Conservation (phyloP, 2,329 filamentous ascomycete genomes). For the Parastagonospora avenae region DNA sequence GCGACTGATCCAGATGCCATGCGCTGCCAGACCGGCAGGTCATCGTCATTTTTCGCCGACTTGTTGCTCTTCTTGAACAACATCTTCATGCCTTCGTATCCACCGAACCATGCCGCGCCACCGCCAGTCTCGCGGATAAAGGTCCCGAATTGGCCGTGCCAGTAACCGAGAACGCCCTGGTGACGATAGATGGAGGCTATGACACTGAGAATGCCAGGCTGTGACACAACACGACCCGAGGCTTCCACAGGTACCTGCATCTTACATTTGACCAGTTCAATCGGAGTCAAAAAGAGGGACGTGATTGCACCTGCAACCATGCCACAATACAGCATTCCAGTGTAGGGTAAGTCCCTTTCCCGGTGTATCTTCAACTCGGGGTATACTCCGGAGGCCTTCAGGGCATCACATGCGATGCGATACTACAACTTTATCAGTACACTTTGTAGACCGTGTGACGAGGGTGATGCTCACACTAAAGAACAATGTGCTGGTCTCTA, state of each 20-base stretch:
- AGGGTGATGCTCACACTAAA: slow-evolving; percentile 64
- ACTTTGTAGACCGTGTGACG: neutral
- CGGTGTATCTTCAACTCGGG: slow-evolving; percentile 53
- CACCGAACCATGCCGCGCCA: slow-evolving; percentile 87
- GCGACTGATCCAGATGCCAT: slow-evolving; percentile 85
- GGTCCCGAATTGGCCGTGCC: slow-evolving; percentile 93
- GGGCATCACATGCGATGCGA: slow-evolving; percentile 57
- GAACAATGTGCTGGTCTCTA: slow-evolving; percentile 91
- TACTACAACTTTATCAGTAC: slow-evolving; percentile 46
- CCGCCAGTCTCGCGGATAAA: slow-evolving; percentile 93
- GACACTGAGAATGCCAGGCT: slow-evolving; percentile 70
- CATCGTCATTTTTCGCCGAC: slow-evolving; percentile 55
- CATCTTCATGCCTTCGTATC: slow-evolving; percentile 62
- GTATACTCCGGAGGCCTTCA: slow-evolving; percentile 65
- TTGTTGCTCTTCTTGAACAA: slow-evolving; percentile 64
- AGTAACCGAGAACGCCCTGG: slow-evolving; percentile 85
- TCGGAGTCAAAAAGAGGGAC: slow-evolving; percentile 87
- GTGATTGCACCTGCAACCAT: slow-evolving; percentile 88
- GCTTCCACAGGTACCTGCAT: slow-evolving; percentile 76
- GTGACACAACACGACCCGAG: slow-evolving; percentile 48
- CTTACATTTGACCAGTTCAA: slow-evolving; percentile 97
- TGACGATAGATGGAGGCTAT: slow-evolving; percentile 80
- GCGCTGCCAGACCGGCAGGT: slow-evolving; percentile 82
- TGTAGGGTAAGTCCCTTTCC: slow-evolving; percentile 69
- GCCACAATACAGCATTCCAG: slow-evolving; percentile 77